These are phyloP conservation scores for Isatis tinctoria DNA, from an alignment of 345 rosid genomes.

Conservation along the genomic window DNA sequence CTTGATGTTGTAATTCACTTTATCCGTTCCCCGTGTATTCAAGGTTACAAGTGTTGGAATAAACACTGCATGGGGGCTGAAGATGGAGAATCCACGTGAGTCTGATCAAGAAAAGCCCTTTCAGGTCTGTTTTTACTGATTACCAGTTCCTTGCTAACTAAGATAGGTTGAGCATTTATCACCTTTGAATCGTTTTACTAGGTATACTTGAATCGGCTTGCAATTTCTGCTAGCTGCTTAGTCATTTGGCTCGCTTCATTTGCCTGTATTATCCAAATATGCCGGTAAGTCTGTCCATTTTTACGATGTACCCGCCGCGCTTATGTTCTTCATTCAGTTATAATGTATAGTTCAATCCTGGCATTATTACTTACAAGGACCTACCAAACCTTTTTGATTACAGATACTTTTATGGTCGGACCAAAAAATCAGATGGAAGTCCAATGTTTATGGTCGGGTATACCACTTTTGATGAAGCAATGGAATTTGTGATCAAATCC, in stretches of 20 bases:
- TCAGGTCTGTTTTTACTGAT: slow-evolving; percentile 49
- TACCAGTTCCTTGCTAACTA: not conserved
- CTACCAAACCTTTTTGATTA: not conserved
- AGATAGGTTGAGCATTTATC: not conserved
- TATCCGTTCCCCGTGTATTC: not conserved
- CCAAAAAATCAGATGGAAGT: slow-evolving; percentile 45
- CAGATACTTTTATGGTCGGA: slow-evolving; percentile 69
- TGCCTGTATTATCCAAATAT: slow-evolving; percentile 55
- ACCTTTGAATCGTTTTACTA: slow-evolving; percentile 23
- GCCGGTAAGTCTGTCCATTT: slow-evolving; percentile 39
- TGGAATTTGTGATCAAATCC: slow-evolving; percentile 57
- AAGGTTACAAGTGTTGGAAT: slow-evolving; percentile 96
- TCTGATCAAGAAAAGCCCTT: slow-evolving; percentile 87
- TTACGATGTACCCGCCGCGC: not conserved
- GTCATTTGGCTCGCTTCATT: slow-evolving; percentile 57
- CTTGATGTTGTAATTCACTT: not conserved
- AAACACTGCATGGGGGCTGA: slow-evolving; percentile 76
- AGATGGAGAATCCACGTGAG: slow-evolving; percentile 73
- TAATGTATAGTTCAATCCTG: slow-evolving; percentile 8
- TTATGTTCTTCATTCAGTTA: not conserved
- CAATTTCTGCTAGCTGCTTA: slow-evolving; percentile 61
- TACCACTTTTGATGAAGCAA: slow-evolving; percentile 35
- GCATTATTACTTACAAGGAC: not conserved
- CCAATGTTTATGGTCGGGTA: slow-evolving; percentile 47
- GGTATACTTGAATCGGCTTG: slow-evolving; percentile 73